Conservation (phyloP, 352 stramenopile genomes). For the Pythium oligandrum region DNA sequence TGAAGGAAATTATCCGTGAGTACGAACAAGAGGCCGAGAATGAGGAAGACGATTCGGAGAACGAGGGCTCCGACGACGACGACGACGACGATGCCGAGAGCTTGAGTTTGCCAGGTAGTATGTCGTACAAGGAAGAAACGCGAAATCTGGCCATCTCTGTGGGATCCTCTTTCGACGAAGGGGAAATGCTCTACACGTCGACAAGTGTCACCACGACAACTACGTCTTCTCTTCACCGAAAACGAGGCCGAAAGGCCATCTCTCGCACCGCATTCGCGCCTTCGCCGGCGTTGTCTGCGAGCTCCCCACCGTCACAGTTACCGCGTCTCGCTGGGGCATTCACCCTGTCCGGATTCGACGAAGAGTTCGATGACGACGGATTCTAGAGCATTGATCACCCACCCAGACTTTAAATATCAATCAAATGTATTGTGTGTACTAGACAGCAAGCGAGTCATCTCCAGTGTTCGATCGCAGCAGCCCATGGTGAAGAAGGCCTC, state of each 20-base stretch:
- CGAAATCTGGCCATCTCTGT: conserved; percentile 54
- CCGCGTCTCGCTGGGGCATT: conserved; percentile 44
- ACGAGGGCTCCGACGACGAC: conserved; percentile 37
- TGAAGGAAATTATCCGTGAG: conserved; percentile 58
- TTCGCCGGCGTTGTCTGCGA: conserved; percentile 60
- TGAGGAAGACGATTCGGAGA: conserved; percentile 25
- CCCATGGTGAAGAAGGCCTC: too few relatives aligned
- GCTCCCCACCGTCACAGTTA: conserved; percentile 60
- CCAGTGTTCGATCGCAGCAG: too few relatives aligned
- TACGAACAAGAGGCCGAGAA: conserved; percentile 50
- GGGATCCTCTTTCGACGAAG: conserved; percentile 47
- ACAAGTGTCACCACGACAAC: too few relatives aligned
- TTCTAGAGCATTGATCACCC: too few relatives aligned
- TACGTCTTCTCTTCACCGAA: not conserved
- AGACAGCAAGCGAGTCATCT: too few relatives aligned
- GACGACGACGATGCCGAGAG: conserved; percentile 48
- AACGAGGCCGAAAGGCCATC: conserved; percentile 1
- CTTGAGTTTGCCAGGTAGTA: conserved; percentile 43
- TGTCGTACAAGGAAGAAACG: conserved; percentile 33
- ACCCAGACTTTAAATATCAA: too few relatives aligned
- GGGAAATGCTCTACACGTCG: too few relatives aligned
- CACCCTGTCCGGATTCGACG: conserved; percentile 60
- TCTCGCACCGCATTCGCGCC: conserved; percentile 38
- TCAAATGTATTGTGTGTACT: too few relatives aligned
- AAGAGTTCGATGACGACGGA: conserved; percentile 45